A percentile compares a stretch with the other conserved stretches of the same genome.
Evolutionary conservation across 2,329 filamentous ascomycete species (phyloP).

Genomic region (Ambrosiella xylebori): DNA sequence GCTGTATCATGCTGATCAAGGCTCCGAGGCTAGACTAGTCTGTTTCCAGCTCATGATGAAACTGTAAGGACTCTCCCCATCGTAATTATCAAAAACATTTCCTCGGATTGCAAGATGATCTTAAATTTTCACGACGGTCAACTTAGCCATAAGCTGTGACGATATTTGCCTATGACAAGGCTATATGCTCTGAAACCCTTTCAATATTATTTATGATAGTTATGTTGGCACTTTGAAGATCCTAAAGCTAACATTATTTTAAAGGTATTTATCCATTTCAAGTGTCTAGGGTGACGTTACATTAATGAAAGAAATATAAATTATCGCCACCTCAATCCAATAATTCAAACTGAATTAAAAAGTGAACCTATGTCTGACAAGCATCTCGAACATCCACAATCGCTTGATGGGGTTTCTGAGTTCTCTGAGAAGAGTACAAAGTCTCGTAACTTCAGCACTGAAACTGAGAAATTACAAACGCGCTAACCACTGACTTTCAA

Average conservation of each 20-base stretch:
- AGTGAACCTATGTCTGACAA: no score
- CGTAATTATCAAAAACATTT: not conserved
- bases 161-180: slow-evolving; percentile 30
- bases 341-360: no score
- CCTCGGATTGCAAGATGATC: slow-evolving; percentile 21
- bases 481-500: not conserved
- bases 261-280: not conserved
- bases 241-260: slow-evolving; percentile 1
- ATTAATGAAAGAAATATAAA: not conserved
- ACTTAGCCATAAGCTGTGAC: slow-evolving; percentile 31
- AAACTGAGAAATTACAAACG: not conserved
- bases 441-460: no score
- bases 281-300: no score
- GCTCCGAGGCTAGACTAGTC: not conserved
- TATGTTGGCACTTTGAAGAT: not conserved
- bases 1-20: not conserved
- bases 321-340: no score
- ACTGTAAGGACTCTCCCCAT: slow-evolving; percentile 4
- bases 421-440: no score
- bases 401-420: no score
- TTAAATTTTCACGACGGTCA: slow-evolving; percentile 31
- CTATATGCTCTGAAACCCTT: slow-evolving; percentile 16
- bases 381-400: no score
- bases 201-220: not conserved
- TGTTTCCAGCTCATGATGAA: slow-evolving; percentile 2